Conservation (phyloP, 768 basidiomycete species). For the Trametes meyenii region DNA sequence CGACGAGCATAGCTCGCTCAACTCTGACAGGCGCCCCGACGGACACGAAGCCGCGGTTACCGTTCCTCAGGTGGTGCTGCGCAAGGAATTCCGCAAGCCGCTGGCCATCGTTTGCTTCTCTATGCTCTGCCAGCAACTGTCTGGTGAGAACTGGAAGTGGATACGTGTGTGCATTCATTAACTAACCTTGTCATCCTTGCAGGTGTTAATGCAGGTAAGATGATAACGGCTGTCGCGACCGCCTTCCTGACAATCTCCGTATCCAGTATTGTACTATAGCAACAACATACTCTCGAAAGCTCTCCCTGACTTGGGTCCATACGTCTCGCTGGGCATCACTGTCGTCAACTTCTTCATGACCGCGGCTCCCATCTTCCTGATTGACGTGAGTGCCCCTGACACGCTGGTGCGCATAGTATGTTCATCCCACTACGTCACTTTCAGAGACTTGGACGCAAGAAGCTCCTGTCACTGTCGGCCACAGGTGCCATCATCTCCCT, state of each 20-base stretch:
- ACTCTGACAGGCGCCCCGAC: slow-evolving; percentile 26
- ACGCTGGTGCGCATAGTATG: slow-evolving; percentile 78
- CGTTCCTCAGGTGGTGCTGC: slow-evolving; percentile 52
- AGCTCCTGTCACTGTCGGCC: slow-evolving; percentile 68
- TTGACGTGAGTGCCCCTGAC: slow-evolving; percentile 72
- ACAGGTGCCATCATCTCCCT: slow-evolving; percentile 68
- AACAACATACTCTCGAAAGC: slow-evolving; percentile 83
- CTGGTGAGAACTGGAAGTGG: slow-evolving; percentile 48
- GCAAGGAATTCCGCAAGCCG: slow-evolving; percentile 59
- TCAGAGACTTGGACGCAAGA: slow-evolving; percentile 74
- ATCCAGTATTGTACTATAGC: slow-evolving; percentile 84
- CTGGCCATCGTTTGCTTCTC: slow-evolving; percentile 67
- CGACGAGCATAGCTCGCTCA: slow-evolving; percentile 24
- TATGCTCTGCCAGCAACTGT: slow-evolving; percentile 80
- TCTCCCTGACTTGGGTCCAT: slow-evolving; percentile 77
- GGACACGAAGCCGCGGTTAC: slow-evolving; percentile 44
- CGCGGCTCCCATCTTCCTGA: slow-evolving; percentile 83
- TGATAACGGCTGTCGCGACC: neutral
- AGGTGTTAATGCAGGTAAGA: slow-evolving; percentile 79
- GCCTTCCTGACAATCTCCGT: slow-evolving; percentile 2
- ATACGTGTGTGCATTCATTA: neutral
- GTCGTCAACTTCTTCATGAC: slow-evolving; percentile 82
- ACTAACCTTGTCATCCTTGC: neutral
- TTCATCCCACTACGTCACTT: slow-evolving; percentile 66
- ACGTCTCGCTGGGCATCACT: slow-evolving; percentile 83